Conservation (phyloP, 179 eudicot species). For the Drosera spatulata region DNA sequence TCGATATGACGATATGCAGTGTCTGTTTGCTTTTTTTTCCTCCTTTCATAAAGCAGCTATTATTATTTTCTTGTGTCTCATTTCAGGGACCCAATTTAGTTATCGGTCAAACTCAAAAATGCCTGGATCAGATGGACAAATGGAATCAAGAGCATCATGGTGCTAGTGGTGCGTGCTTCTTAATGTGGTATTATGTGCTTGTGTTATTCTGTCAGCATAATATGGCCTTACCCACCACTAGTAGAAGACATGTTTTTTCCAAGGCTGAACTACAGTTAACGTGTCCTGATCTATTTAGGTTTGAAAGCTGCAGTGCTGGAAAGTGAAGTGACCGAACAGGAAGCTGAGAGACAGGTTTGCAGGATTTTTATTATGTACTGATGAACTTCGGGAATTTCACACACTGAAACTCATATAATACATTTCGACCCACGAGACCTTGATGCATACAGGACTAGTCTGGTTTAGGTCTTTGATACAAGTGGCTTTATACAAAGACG, state of each 20-base stretch:
- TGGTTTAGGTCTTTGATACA: too few relatives aligned
- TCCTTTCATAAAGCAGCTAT: too few relatives aligned
- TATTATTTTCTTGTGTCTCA: not conserved
- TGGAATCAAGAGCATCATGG: conserved; percentile 89
- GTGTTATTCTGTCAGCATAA: not conserved
- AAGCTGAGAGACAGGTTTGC: conserved; percentile 84
- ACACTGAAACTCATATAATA: not conserved
- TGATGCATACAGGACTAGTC: too few relatives aligned
- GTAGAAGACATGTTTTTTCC: not conserved
- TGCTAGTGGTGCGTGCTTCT: conserved; percentile 63
- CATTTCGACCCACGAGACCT: too few relatives aligned
- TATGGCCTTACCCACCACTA: not conserved
- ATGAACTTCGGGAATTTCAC: not conserved
- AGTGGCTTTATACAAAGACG: too few relatives aligned
- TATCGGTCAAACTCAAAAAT: conserved; percentile 71
- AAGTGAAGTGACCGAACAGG: conserved; percentile 55
- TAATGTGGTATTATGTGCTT: not conserved
- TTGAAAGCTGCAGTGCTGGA: conserved; percentile 65
- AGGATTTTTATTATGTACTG: not conserved
- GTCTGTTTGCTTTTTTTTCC: too few relatives aligned
- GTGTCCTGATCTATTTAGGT: conserved; percentile 28
- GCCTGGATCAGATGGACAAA: conserved; percentile 74
- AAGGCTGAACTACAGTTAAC: conserved; percentile 3
- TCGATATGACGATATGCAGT: too few relatives aligned
- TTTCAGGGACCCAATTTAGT: conserved; percentile 82